These are phyloP conservation scores for Laburnicola sp. DNA, from an alignment of 2,329 filamentous ascomycete species.

Conservation along the genomic window DNA sequence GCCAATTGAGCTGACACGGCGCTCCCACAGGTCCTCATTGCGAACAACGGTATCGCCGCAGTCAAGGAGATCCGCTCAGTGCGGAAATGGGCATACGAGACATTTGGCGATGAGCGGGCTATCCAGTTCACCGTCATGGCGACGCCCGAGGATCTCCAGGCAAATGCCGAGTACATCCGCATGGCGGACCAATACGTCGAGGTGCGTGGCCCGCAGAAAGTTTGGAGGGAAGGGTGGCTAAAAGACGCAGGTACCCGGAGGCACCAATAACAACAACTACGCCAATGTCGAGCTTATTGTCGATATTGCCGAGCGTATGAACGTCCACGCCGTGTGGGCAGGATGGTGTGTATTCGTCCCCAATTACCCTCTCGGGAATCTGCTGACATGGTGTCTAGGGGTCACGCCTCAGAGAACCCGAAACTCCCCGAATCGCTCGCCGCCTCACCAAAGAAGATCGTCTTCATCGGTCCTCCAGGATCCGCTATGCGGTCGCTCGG, in stretches of 20 bases:
- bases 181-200: conserved; percentile 99
- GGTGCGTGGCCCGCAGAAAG: conserved; percentile 45
- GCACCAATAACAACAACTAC: conserved; percentile 99
- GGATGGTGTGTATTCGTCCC: conserved; percentile 71
- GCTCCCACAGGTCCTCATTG: conserved; percentile 79
- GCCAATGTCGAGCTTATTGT: conserved; percentile 99
- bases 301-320: conserved; percentile 97
- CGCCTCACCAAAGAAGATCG: conserved; percentile 95
- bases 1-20: conserved; percentile 23
- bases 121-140: conserved; percentile 99
- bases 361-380: not conserved
- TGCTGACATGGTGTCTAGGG: conserved; percentile 46
- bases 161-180: conserved; percentile 98
- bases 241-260: conserved; percentile 73
- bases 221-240: conserved; percentile 19
- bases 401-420: conserved; percentile 97
- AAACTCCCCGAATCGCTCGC: conserved; percentile 95
- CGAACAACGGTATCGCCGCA: conserved; percentile 99
- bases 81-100: conserved; percentile 99
- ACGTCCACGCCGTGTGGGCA: conserved; percentile 97
- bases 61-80: conserved; percentile 99
- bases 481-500: conserved; percentile 98
- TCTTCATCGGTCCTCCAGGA: conserved; percentile 97
- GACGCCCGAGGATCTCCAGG: conserved; percentile 93
- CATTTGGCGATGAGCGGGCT: conserved; percentile 95